Percentiles rank a stretch among this genome's conserved stretches.
Conservation (phyloP, 139 green algal species). For the Klebsormidium nitens region DNA sequence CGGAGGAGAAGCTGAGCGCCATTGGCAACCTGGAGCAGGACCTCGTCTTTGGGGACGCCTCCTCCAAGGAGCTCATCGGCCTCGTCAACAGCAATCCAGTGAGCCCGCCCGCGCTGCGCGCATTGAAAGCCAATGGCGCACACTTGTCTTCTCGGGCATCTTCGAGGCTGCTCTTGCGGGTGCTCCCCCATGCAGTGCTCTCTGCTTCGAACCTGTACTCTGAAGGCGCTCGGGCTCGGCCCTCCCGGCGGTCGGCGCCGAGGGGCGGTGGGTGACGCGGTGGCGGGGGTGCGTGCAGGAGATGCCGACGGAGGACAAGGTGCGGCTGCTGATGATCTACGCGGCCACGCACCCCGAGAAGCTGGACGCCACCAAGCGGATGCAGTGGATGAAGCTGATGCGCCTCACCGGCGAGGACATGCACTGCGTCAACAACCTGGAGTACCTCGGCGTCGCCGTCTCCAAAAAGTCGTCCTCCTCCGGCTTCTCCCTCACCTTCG, state of each 20-base stretch:
- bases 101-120: too few species aligned
- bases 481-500: conserved; percentile 17
- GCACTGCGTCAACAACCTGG: conserved; percentile 74
- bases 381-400: conserved; percentile 72
- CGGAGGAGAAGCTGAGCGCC: conserved; percentile 59
- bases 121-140: too few species aligned
- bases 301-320: conserved; percentile 54
- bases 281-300: neutral
- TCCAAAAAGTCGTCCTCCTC: conserved; percentile 51
- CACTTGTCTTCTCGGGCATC: too few species aligned
- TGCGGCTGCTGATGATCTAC: conserved; percentile 91
- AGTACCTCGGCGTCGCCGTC: conserved; percentile 80
- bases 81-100: conserved; percentile 52
- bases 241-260: too few species aligned
- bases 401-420: conserved; percentile 65
- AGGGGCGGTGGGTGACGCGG: too few species aligned
- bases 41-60: conserved; percentile 89
- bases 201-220: too few species aligned
- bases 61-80: conserved; percentile 79
- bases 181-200: too few species aligned
- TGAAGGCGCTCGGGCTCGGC: too few species aligned
- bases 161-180: too few species aligned
- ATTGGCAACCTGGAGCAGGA: conserved; percentile 92
- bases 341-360: conserved; percentile 89
- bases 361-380: conserved; percentile 66